These are phyloP conservation scores for Purpureocillium lavendulum DNA, from an alignment of 2,329 filamentous ascomycete species.

Conservation along the genomic window DNA sequence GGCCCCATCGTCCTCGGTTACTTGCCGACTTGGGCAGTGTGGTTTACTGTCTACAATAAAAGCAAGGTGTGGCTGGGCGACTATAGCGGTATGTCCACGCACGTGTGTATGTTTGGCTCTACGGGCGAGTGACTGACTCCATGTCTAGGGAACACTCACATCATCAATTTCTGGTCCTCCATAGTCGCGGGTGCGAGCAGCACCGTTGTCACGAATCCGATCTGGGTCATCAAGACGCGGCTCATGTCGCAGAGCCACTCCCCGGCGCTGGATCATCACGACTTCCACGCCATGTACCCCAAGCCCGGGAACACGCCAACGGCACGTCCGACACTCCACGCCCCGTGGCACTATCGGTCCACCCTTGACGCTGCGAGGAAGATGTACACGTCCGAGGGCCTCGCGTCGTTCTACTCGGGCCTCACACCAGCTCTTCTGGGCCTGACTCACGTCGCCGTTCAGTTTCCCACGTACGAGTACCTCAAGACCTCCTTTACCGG, in stretches of 20 bases:
- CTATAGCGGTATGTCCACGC: slow-evolving; percentile 45
- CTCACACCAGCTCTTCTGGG: slow-evolving; percentile 87
- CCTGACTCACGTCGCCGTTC: slow-evolving; percentile 89
- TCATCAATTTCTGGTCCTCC: slow-evolving; percentile 82
- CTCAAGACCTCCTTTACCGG: slow-evolving; percentile 89
- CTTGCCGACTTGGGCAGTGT: slow-evolving; percentile 95
- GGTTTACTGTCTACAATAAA: slow-evolving; percentile 92
- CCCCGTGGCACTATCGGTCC: slow-evolving; percentile 85
- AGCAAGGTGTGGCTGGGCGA: slow-evolving; percentile 68
- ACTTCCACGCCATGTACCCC: slow-evolving; percentile 32
- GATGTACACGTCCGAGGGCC: slow-evolving; percentile 88
- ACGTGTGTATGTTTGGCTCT: not conserved
- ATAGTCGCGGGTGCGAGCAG: slow-evolving; percentile 86
- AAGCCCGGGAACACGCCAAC: slow-evolving; percentile 46
- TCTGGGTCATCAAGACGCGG: slow-evolving; percentile 98
- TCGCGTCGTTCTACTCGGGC: slow-evolving; percentile 90
- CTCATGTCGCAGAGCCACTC: slow-evolving; percentile 83
- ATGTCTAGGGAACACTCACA: slow-evolving; percentile 58
- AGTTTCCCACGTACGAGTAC: slow-evolving; percentile 93
- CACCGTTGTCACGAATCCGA: slow-evolving; percentile 91
- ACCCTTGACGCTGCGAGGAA: slow-evolving; percentile 89
- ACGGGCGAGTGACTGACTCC: not conserved
- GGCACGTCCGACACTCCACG: slow-evolving; percentile 45
- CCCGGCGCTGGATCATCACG: slow-evolving; percentile 37
- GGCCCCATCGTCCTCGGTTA: slow-evolving; percentile 94